A percentile compares a stretch with the other conserved stretches of the same genome.
Conservation (phyloP, 106 monocot species). For the Ottelia alismoides region DNA sequence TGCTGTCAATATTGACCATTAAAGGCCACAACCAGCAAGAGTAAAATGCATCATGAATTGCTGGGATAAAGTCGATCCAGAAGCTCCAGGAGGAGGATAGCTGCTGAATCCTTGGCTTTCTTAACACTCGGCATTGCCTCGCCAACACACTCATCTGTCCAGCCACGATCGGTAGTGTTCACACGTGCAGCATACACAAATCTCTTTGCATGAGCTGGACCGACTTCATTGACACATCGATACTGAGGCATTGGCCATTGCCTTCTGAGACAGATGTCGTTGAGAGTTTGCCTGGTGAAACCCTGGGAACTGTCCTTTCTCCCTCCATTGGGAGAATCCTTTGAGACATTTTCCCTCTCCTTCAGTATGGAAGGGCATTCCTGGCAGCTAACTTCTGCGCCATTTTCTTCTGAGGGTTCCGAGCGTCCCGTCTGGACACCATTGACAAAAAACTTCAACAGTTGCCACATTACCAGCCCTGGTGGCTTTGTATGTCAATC, state of each 20-base stretch:
- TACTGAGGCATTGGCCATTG: conserved; percentile 99
- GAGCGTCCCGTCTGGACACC: conserved; percentile 85
- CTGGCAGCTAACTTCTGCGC: conserved; percentile 95
- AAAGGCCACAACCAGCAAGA: too few relatives aligned
- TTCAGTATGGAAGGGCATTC: conserved; percentile 68
- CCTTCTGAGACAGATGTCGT: conserved; percentile 79
- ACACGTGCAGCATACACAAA: conserved; percentile 89
- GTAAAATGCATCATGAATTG: neutral
- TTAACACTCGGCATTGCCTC: conserved; percentile 99
- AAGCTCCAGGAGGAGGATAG: conserved; percentile 76
- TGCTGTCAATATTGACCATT: too few relatives aligned
- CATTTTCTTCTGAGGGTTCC: conserved; percentile 99
- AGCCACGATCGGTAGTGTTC: conserved; percentile 72
- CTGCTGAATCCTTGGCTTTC: conserved; percentile 97
- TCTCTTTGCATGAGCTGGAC: conserved; percentile 89
- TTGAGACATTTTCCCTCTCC: conserved; percentile 46
- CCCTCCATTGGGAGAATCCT: conserved; percentile 27
- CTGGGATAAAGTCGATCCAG: conserved; percentile 35
- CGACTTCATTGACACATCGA: conserved; percentile 81
- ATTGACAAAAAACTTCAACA: conserved; percentile 81
- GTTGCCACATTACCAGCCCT: conserved; percentile 67
- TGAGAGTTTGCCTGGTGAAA: conserved; percentile 86
- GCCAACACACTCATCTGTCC: conserved; percentile 93
- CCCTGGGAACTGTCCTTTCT: conserved; percentile 33
- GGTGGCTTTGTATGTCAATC: conserved; percentile 78